Evolutionary conservation across 805 yeast species (phyloP).

Genomic region (Pichia manshurica): DNA sequence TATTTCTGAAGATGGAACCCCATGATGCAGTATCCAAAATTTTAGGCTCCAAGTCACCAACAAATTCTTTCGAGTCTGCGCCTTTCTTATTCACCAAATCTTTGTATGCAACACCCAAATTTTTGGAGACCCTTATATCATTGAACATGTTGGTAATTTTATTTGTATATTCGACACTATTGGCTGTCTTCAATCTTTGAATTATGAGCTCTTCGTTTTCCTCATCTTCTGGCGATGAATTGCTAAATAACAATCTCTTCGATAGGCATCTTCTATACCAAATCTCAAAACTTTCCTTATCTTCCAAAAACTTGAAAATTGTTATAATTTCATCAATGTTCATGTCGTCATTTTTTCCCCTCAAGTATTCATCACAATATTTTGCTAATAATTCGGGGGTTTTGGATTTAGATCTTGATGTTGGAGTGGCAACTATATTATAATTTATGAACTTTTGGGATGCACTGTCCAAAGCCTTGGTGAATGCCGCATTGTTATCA

Average conservation of each 20-base stretch:
- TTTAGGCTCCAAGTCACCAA: slow-evolving; percentile 30
- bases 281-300: slow-evolving; percentile 92
- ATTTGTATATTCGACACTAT: slow-evolving; percentile 87
- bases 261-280: slow-evolving; percentile 87
- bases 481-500: slow-evolving; percentile 68
- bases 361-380: slow-evolving; percentile 79
- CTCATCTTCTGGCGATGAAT: slow-evolving; percentile 78
- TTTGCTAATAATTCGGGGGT: slow-evolving; percentile 91
- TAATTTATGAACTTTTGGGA: slow-evolving; percentile 78
- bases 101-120: slow-evolving; percentile 45
- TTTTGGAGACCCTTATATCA: slow-evolving; percentile 82
- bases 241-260: slow-evolving; percentile 67
- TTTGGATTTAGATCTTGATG: slow-evolving; percentile 54
- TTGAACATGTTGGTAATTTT: slow-evolving; percentile 94
- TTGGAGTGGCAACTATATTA: slow-evolving; percentile 72
- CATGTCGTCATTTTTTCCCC: slow-evolving; percentile 72
- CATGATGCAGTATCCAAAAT: slow-evolving; percentile 30
- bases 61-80: slow-evolving; percentile 15
- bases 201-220: slow-evolving; percentile 81
- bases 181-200: slow-evolving; percentile 79
- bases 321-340: slow-evolving; percentile 80
- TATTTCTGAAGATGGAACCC: slow-evolving; percentile 27
- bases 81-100: slow-evolving; percentile 19
- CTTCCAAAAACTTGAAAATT: slow-evolving; percentile 80
- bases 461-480: slow-evolving; percentile 83